These are phyloP conservation scores for Penicillium alfredii DNA, from an alignment of 495 filamentous ascomycete genomes.

Conservation along the genomic window DNA sequence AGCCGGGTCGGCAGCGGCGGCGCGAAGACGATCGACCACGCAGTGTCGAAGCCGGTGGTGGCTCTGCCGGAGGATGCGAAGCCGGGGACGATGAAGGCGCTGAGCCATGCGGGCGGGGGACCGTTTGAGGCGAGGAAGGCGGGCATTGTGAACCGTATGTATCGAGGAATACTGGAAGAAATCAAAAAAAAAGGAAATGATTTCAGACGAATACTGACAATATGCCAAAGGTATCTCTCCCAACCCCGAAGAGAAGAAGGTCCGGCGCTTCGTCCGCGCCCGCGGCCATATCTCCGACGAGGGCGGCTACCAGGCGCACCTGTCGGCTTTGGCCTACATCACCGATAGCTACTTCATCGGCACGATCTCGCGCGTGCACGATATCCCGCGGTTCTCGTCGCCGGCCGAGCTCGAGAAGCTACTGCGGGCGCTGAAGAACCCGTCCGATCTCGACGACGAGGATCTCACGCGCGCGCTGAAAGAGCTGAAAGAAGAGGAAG, in stretches of 20 bases:
- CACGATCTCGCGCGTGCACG: constrained; percentile 72
- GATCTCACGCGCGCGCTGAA: constrained; percentile 36
- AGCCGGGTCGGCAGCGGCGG: constrained; percentile 65
- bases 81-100: constrained; percentile 17
- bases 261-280: constrained; percentile 73
- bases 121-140: constrained; percentile 39
- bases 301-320: constrained; percentile 73
- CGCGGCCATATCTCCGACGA: constrained; percentile 63
- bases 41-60: constrained; percentile 27
- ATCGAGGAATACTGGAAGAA: too few relatives aligned
- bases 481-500: constrained; percentile 41
- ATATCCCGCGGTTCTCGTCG: constrained; percentile 57
- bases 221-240: constrained; percentile 28
- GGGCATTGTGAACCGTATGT: constrained; percentile 41
- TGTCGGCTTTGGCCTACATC: constrained; percentile 86
- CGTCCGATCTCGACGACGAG: constrained; percentile 40
- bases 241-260: constrained; percentile 58
- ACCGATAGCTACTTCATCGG: constrained; percentile 89
- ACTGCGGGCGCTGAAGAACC: constrained; percentile 41
- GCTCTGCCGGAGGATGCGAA: constrained; percentile 19
- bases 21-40: constrained; percentile 47
- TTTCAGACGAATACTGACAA: too few relatives aligned
- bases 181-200: too few relatives aligned
- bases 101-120: constrained; percentile 30
- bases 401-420: constrained; percentile 31